Evolutionary conservation across 169 alveolate genomes (phyloP).

Genomic region (Cyclospora cayetanensis): DNA sequence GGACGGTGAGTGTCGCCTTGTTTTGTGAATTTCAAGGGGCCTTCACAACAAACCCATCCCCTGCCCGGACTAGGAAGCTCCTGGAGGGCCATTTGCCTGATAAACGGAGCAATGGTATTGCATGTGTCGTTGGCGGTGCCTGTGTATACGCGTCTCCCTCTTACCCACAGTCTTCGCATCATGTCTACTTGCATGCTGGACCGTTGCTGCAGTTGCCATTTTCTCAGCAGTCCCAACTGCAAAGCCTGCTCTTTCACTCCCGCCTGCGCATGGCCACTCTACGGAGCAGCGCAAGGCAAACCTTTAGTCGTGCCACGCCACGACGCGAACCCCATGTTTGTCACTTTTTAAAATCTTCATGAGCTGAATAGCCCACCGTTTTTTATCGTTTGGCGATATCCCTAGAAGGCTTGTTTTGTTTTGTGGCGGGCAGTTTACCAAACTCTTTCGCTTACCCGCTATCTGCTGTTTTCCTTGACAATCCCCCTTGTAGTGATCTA

Average conservation of each 20-base stretch:
- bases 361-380: neutral
- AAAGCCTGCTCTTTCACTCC: neutral
- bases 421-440: neutral
- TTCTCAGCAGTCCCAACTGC: neutral
- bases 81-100: neutral
- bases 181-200: neutral
- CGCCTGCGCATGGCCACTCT: constrained; percentile 17
- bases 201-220: neutral
- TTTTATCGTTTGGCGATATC: neutral
- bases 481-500: constrained; percentile 44
- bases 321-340: neutral
- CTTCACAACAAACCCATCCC: neutral
- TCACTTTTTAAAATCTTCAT: neutral
- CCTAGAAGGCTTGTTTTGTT: neutral
- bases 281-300: constrained; percentile 24
- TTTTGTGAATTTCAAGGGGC: neutral
- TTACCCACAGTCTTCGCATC: neutral
- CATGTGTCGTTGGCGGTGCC: neutral
- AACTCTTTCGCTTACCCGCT: neutral
- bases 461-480: constrained; percentile 46
- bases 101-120: no score
- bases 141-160: neutral
- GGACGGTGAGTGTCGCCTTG: neutral
- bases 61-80: constrained; percentile 19
- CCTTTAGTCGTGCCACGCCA: neutral